Evolutionary conservation across 2,329 filamentous ascomycete genomes (phyloP).

Genomic region (Neofusicoccum sp.): DNA sequence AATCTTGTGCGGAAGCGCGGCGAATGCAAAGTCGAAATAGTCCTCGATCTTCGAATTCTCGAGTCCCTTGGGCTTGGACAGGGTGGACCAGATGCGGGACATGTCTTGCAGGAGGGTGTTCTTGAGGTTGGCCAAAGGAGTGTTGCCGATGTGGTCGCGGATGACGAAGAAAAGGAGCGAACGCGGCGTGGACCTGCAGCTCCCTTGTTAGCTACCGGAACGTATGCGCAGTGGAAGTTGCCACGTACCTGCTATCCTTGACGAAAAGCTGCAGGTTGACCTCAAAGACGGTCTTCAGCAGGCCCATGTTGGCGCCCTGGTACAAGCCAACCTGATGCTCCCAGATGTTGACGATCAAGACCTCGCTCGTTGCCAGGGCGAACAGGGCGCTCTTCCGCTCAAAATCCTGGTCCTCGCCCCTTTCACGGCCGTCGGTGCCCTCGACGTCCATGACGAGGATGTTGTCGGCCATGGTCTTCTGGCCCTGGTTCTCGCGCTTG

Average conservation of each 20-base stretch:
- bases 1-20: constrained; percentile 93
- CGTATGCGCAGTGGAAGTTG: neutral
- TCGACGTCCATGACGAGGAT: constrained; percentile 99
- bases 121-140: constrained; percentile 84
- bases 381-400: constrained; percentile 98
- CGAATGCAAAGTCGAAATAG: constrained; percentile 98
- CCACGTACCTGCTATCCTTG: constrained; percentile 82
- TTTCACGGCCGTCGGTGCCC: constrained; percentile 91
- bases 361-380: constrained; percentile 94
- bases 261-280: constrained; percentile 96
- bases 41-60: constrained; percentile 89
- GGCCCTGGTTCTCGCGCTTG: constrained; percentile 59
- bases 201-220: constrained; percentile 7
- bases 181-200: constrained; percentile 70
- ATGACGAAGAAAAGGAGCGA: constrained; percentile 98
- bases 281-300: constrained; percentile 98
- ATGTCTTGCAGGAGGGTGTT: constrained; percentile 89
- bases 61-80: constrained; percentile 86
- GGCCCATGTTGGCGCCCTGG: constrained; percentile 97
- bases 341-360: constrained; percentile 98
- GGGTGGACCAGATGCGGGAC: constrained; percentile 84
- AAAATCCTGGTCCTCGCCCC: constrained; percentile 97
- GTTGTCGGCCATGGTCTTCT: constrained; percentile 80
- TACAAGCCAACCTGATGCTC: constrained; percentile 98
- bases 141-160: constrained; percentile 90